Percentiles rank a stretch among this genome's conserved stretches.
phyloP scores from a whole-genome alignment of 148 eudicot species.

The Camellia japonica region DNA sequence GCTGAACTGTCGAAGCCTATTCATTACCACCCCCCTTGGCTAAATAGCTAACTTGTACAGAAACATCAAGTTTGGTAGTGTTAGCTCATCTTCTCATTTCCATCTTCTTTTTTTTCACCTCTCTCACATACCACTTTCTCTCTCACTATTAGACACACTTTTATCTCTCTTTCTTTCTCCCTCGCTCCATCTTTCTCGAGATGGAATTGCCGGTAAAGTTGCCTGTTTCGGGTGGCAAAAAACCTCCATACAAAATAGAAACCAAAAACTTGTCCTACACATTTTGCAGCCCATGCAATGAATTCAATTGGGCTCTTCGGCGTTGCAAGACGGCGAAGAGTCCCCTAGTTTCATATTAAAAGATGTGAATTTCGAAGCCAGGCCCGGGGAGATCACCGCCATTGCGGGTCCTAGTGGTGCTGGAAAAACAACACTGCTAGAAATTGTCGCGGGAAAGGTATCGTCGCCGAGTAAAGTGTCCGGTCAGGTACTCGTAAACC shows the following conservation, averaged over 20 bases:
- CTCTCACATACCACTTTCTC: slow-evolving; percentile 7
- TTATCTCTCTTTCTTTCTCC: background rate
- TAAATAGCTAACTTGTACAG: background rate
- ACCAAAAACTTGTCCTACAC: slow-evolving; percentile 49
- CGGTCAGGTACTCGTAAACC: slow-evolving; percentile 62
- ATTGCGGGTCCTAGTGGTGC: slow-evolving; percentile 98
- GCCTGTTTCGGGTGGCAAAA: slow-evolving; percentile 30
- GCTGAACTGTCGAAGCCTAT: slow-evolving; percentile 3
- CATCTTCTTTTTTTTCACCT: slow-evolving; percentile 7
- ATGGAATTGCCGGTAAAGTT: slow-evolving; percentile 63
- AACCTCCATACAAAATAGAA: slow-evolving; percentile 41
- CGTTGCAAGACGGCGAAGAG: slow-evolving; percentile 15
- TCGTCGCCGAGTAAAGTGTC: slow-evolving; percentile 35
- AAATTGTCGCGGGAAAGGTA: slow-evolving; percentile 65
- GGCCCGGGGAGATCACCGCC: slow-evolving; percentile 79
- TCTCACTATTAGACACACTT: background rate
- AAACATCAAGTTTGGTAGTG: slow-evolving; percentile 42
- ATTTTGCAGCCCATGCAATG: slow-evolving; percentile 25
- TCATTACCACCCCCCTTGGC: background rate
- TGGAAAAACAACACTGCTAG: slow-evolving; percentile 81
- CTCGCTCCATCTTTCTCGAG: background rate
- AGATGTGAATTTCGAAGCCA: slow-evolving; percentile 73
- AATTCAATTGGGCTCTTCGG: slow-evolving; percentile 25
- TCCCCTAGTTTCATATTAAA: slow-evolving; percentile 44
- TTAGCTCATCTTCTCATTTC: slow-evolving; percentile 62